These are phyloP conservation scores for Phytophthora pluvialis DNA, from an alignment of 352 stramenopile genomes.

Conservation along the genomic window DNA sequence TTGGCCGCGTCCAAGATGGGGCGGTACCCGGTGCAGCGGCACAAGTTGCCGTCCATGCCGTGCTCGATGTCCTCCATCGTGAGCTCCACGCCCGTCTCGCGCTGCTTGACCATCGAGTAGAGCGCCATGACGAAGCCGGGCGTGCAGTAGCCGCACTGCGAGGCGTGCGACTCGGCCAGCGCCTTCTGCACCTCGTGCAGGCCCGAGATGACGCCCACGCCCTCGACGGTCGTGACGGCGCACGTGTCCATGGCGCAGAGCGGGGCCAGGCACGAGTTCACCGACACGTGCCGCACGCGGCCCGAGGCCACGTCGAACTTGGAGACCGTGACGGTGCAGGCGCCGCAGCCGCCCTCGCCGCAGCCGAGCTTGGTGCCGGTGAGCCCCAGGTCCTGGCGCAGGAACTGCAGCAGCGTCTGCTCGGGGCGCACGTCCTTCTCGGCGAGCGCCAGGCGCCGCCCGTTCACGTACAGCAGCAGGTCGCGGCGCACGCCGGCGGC, in stretches of 20 bases:
- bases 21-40: slow-evolving; percentile 93
- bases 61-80: slow-evolving; percentile 93
- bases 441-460: slow-evolving; percentile 52
- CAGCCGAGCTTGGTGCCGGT: slow-evolving; percentile 92
- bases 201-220: slow-evolving; percentile 55
- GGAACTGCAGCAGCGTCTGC: slow-evolving; percentile 85
- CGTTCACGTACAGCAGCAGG: slow-evolving; percentile 83
- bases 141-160: slow-evolving; percentile 95
- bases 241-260: slow-evolving; percentile 85
- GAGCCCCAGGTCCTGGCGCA: slow-evolving; percentile 73
- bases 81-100: slow-evolving; percentile 65
- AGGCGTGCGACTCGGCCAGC: slow-evolving; percentile 93
- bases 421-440: slow-evolving; percentile 68
- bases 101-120: slow-evolving; percentile 84
- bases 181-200: slow-evolving; percentile 87
- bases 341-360: slow-evolving; percentile 95
- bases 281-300: slow-evolving; percentile 67
- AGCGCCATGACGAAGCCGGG: slow-evolving; percentile 90
- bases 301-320: slow-evolving; percentile 55
- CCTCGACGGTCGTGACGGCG: slow-evolving; percentile 90
- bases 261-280: slow-evolving; percentile 90
- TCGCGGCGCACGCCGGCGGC: slow-evolving; percentile 42
- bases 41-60: slow-evolving; percentile 96
- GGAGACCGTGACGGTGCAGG: slow-evolving; percentile 95
- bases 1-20: slow-evolving; percentile 88